These are phyloP conservation scores for Diaporthe ampelina DNA, from an alignment of 2,329 filamentous ascomycete species.

Conservation along the genomic window DNA sequence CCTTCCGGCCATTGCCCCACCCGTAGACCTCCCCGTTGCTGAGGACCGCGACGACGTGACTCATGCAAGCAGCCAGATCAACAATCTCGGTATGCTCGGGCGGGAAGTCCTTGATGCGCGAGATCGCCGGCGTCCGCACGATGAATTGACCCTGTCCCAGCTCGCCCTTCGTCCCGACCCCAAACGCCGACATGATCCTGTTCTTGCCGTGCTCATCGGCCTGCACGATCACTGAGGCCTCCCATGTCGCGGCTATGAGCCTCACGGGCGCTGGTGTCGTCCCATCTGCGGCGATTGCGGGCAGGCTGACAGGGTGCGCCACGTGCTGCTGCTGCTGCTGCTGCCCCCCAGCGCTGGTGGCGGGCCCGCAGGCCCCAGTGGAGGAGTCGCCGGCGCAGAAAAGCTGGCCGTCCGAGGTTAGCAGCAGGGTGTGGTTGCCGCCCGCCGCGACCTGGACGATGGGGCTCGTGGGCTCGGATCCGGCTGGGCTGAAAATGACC, in stretches of 20 bases:
- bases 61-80: conserved; percentile 80
- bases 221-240: conserved; percentile 75
- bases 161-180: conserved; percentile 78
- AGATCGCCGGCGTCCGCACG: conserved; percentile 62
- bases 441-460: conserved; percentile 69
- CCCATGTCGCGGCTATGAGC: conserved; percentile 82
- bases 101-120: conserved; percentile 72
- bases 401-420: conserved; percentile 71
- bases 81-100: conserved; percentile 70
- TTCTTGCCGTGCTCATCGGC: conserved; percentile 58
- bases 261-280: conserved; percentile 46
- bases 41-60: conserved; percentile 81
- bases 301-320: conserved; percentile 22
- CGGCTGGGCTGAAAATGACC: conserved; percentile 67
- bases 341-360: conserved; percentile 11
- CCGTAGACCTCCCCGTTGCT: conserved; percentile 84
- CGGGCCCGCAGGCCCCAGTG: conserved; percentile 68
- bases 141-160: conserved; percentile 73
- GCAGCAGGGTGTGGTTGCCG: conserved; percentile 88
- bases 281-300: not conserved
- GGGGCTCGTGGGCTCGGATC: conserved; percentile 51
- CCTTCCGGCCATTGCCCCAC: conserved; percentile 90
- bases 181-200: conserved; percentile 72
- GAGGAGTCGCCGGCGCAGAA: conserved; percentile 75
- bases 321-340: conserved; percentile 15